Evolutionary conservation across 495 filamentous ascomycete genomes (phyloP).

Genomic region (Lophiostoma macrostomum): DNA sequence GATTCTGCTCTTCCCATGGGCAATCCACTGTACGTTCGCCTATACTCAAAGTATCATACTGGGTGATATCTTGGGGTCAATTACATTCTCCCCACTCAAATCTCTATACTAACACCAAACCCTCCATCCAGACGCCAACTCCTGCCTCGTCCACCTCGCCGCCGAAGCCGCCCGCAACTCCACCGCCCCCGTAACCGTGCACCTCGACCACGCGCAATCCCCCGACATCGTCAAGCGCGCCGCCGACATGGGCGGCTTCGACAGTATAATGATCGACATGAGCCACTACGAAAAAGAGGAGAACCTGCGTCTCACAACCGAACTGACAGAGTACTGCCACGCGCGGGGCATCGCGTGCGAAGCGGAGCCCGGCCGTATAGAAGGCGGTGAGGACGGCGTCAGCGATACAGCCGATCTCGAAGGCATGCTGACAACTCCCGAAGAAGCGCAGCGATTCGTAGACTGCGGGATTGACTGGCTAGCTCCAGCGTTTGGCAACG

Average conservation of each 20-base stretch:
- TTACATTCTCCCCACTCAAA: too few species aligned
- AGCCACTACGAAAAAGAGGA: conserved; percentile 73
- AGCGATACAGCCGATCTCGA: conserved; percentile 71
- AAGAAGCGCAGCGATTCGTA: conserved; percentile 74
- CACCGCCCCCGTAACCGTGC: conserved; percentile 66
- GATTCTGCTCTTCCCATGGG: conserved; percentile 87
- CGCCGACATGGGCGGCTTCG: conserved; percentile 65
- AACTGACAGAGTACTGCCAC: conserved; percentile 69
- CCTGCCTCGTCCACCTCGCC: conserved; percentile 61
- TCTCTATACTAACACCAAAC: too few species aligned
- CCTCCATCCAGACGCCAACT: too few species aligned
- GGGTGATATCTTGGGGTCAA: too few species aligned
- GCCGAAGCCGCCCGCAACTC: conserved; percentile 62
- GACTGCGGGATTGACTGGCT: conserved; percentile 75
- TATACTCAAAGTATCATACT: too few species aligned
- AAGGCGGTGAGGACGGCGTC: conserved; percentile 82
- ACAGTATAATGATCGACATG: conserved; percentile 59
- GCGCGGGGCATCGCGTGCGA: conserved; percentile 73
- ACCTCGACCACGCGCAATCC: conserved; percentile 74
- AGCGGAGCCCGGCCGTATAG: conserved; percentile 78
- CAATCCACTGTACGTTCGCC: too few species aligned
- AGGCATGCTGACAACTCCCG: conserved; percentile 71
- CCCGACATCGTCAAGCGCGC: conserved; percentile 67
- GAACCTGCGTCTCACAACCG: conserved; percentile 68
- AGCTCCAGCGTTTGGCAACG: conserved; percentile 81